Evolutionary conservation across 2,329 filamentous ascomycete genomes (phyloP).

Genomic region (Aspergillus sojae): DNA sequence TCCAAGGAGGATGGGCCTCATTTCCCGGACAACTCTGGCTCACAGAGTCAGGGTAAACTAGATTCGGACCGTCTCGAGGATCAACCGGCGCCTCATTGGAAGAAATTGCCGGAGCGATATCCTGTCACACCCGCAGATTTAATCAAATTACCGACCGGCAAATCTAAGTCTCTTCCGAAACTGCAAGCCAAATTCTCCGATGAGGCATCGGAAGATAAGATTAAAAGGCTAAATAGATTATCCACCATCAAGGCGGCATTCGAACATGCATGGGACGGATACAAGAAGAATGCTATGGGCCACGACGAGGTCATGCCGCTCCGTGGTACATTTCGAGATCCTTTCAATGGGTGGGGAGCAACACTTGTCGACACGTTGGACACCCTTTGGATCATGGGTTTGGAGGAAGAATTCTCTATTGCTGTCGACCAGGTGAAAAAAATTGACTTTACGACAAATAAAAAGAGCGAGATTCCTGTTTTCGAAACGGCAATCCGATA

Average conservation of each 20-base stretch:
- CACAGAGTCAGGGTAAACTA: constrained; percentile 37
- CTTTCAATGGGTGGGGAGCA: constrained; percentile 90
- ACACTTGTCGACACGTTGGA: constrained; percentile 82
- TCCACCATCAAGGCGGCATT: constrained; percentile 73
- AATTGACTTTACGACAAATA: constrained; percentile 81
- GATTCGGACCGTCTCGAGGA: constrained; percentile 26
- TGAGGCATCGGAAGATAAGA: constrained; percentile 64
- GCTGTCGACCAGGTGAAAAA: constrained; percentile 68
- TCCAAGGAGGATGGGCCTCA: constrained; percentile 8
- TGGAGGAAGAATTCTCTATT: constrained; percentile 77
- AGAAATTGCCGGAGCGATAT: constrained; percentile 72
- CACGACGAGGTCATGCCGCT: constrained; percentile 85
- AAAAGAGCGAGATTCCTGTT: constrained; percentile 72
- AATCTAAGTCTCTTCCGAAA: constrained; percentile 69
- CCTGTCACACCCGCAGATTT: constrained; percentile 72
- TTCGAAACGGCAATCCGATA: constrained; percentile 94
- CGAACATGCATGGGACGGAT: constrained; percentile 77
- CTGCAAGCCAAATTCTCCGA: constrained; percentile 73
- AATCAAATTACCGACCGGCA: constrained; percentile 73
- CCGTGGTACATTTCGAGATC: constrained; percentile 68
- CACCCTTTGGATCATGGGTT: constrained; percentile 83
- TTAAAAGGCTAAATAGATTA: constrained; percentile 66
- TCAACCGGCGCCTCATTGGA: constrained; percentile 64
- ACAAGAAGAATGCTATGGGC: constrained; percentile 76
- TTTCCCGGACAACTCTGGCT: neutral